Evolutionary conservation across 169 alveolate species (phyloP).

Genomic region (Plasmodium reichenowi): DNA sequence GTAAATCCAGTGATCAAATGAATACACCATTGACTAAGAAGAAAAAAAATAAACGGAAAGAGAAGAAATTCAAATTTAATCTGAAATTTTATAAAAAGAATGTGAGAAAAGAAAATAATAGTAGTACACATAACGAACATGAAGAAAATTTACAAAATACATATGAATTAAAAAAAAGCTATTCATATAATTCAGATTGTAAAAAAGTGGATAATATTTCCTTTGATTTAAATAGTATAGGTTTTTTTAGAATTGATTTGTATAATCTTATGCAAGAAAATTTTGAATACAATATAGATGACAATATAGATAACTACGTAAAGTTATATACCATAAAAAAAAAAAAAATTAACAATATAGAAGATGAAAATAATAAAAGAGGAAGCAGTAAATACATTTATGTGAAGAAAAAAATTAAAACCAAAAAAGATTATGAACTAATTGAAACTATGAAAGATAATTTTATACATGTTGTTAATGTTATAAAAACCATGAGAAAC

Average conservation of each 20-base stretch:
- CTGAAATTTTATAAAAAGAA: conserved; percentile 24
- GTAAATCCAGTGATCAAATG: conserved; percentile 15
- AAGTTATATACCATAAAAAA: conserved; percentile 53
- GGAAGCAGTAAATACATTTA: conserved; percentile 9
- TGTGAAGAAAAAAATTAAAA: conserved; percentile 54
- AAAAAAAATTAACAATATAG: not conserved
- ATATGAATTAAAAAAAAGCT: not conserved
- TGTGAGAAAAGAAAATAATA: conserved; percentile 2
- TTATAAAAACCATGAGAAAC: conserved; percentile 60
- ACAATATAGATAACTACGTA: conserved; percentile 15
- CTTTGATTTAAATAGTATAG: conserved; percentile 58
- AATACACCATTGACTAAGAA: conserved; percentile 5
- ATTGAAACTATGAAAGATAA: conserved; percentile 44
- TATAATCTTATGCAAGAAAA: conserved; percentile 20
- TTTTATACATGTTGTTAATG: conserved; percentile 23
- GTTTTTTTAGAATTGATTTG: conserved; percentile 50
- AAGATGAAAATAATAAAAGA: too few relatives aligned
- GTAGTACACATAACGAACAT: not conserved
- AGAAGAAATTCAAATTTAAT: conserved; percentile 3
- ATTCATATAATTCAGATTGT: conserved; percentile 17
- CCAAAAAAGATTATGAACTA: conserved; percentile 14
- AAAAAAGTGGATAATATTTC: conserved; percentile 19
- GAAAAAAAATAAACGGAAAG: conserved; percentile 5
- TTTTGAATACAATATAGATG: conserved; percentile 8
- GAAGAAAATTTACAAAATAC: conserved; percentile 29